These are phyloP conservation scores for Ilyonectria sp. DNA, from an alignment of 2,329 filamentous ascomycete species.

Conservation along the genomic window DNA sequence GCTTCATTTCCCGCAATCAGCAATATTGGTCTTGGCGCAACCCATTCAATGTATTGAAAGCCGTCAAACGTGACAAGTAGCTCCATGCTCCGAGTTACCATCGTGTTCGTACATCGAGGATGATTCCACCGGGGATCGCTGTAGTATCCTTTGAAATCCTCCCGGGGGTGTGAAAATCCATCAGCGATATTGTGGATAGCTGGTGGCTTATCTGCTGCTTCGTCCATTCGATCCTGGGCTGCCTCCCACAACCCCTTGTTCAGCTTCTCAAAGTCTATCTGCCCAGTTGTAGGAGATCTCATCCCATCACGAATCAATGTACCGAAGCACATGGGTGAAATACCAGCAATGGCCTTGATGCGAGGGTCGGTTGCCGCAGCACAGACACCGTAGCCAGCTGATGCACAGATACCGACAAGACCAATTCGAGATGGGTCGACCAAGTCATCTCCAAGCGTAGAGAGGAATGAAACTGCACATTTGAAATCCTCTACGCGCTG, in stretches of 20 bases:
- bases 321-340: slow-evolving; percentile 49
- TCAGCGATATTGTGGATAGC: no score
- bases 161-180: no score
- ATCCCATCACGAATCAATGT: neutral
- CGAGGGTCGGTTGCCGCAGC: slow-evolving; percentile 52
- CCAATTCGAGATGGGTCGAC: slow-evolving; percentile 44
- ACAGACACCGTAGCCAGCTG: slow-evolving; percentile 53
- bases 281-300: no score
- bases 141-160: no score
- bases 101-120: neutral
- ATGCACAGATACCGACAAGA: slow-evolving; percentile 56
- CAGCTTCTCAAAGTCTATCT: neutral
- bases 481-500: slow-evolving; percentile 57
- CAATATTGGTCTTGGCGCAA: slow-evolving; percentile 3
- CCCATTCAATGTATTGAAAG: neutral
- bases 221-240: no score
- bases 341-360: slow-evolving; percentile 55
- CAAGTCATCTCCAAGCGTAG: slow-evolving; percentile 26
- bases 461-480: slow-evolving; percentile 53
- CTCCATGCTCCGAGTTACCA: neutral
- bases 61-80: neutral
- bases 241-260: neutral
- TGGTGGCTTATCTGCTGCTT: no score
- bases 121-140: neutral
- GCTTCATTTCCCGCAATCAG: neutral